These are phyloP conservation scores for Odontarrhena argentea DNA, from an alignment of 345 rosid genomes.

Conservation along the genomic window DNA sequence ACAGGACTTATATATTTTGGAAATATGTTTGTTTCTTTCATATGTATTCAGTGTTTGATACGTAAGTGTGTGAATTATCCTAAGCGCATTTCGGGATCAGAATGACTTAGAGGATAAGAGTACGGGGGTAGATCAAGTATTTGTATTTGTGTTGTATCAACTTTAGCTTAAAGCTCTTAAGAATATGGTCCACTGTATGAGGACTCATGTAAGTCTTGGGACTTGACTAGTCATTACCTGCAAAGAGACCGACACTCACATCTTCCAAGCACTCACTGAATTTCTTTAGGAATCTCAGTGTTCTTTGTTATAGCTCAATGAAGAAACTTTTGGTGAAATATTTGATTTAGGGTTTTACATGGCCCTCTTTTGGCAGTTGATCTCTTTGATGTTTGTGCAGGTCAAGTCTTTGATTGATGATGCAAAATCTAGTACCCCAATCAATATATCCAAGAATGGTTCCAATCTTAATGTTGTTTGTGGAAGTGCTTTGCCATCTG, in stretches of 20 bases:
- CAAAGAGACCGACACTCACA: too few species aligned
- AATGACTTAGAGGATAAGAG: neutral
- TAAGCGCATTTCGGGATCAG: neutral
- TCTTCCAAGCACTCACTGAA: too few species aligned
- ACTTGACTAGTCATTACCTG: neutral
- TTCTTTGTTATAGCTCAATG: neutral
- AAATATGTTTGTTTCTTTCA: neutral
- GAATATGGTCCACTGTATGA: neutral
- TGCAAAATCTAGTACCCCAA: constrained; percentile 61
- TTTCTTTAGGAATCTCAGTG: neutral
- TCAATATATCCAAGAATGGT: constrained; percentile 54
- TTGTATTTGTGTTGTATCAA: constrained; percentile 5
- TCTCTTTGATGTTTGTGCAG: constrained; percentile 42
- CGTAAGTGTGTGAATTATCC: neutral
- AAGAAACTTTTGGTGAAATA: neutral
- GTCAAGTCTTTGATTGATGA: constrained; percentile 75
- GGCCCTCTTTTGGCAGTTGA: neutral
- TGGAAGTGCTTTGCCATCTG: constrained; percentile 63
- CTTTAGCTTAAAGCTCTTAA: constrained; percentile 5
- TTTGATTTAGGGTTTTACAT: neutral
- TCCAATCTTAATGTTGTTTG: constrained; percentile 45
- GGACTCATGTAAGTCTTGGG: neutral
- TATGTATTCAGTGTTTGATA: neutral
- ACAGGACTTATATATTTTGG: neutral
- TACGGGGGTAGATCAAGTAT: neutral